Base-by-base conservation (phyloP, 2,329 filamentous ascomycete genomes). In the Xylariales sp. region DNA sequence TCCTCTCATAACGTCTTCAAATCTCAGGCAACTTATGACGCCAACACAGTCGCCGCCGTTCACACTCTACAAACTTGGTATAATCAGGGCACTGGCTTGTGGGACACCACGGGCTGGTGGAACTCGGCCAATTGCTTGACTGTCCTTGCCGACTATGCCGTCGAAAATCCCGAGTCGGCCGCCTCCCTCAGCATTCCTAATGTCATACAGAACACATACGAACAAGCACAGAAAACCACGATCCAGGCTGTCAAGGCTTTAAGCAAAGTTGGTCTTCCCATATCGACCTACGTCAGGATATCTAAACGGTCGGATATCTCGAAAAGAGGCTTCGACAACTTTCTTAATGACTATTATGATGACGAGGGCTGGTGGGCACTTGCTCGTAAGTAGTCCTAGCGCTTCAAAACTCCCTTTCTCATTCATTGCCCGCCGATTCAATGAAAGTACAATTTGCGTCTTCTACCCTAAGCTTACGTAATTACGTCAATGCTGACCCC, bases 291-390 rank as follows among this genome's bases (percentile, higher is more conserved):
- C 63, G 60, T 58, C 10, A 74, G 72, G 57, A 14, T 74, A 6
- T 60, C 73, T 6, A 76, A 74, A 56, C 66, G 69, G 16, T 64
- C 69, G 30, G 68, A 69, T 39, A 64, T 80, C 52, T 59, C 55
- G 7, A 69, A 73, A 57, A 72, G 77, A 39, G 81, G 81, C 12
- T 83, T 80, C 70, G 74, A 80, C 23, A 79, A 81, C 48, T 89
- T 87, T 76, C 76, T 86, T 56, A 86, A 89, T 72, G 81, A 84
- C 50, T 89, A 81, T 71, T 89, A 88, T 72, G 87, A 90, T 72
- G 87, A 90, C 74, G 85, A 88, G 76, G 83, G 87, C 41, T 90
- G 87, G 87, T 90, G 88, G 88, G 87, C 84, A 2, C 80, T 89
- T 59, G 87, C 83, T 14, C 10, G 69, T 71, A 66, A 68, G 69